phyloP scores from a whole-genome alignment of 2,329 filamentous ascomycete species.

The Ophioceras dolichostomum region DNA sequence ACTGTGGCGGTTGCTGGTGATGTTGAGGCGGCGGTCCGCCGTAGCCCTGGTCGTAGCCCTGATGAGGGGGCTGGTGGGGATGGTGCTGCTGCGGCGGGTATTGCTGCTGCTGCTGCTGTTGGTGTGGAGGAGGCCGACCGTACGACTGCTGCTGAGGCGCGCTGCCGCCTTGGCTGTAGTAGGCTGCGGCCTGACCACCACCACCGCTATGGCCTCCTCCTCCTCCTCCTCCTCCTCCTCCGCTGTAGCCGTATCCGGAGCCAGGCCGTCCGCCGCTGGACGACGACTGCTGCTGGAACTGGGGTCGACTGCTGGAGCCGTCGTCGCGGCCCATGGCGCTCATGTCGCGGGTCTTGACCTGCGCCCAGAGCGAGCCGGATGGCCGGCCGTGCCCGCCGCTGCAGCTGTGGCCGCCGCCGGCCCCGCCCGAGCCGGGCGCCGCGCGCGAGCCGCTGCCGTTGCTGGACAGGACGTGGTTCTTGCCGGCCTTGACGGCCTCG shows the following conservation, averaged over 20 bases:
- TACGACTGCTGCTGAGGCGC: slow-evolving; percentile 4
- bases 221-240: too few species aligned
- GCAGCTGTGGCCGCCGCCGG: slow-evolving; percentile 19
- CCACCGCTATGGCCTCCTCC: slow-evolving; percentile 9
- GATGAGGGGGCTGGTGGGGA: slow-evolving; percentile 15
- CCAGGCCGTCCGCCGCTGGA: slow-evolving; percentile 13
- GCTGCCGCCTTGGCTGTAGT: slow-evolving; percentile 3
- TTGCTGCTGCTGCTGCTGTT: slow-evolving; percentile 10
- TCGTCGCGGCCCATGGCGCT: slow-evolving; percentile 36
- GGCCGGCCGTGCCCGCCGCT: slow-evolving; percentile 42
- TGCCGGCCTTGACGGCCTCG: slow-evolving; percentile 69
- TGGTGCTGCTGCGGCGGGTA: slow-evolving; percentile 17
- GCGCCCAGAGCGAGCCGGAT: slow-evolving; percentile 46
- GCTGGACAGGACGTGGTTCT: slow-evolving; percentile 54
- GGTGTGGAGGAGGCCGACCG: slow-evolving; percentile 7
- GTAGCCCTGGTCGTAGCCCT: too few species aligned
- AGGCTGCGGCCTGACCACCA: slow-evolving; percentile 5
- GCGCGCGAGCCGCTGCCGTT: slow-evolving; percentile 17
- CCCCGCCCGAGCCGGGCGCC: slow-evolving; percentile 15
- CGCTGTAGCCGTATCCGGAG: slow-evolving; percentile 28
- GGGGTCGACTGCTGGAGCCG: slow-evolving; percentile 7
- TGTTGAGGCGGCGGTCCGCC: too few species aligned
- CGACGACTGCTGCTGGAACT: slow-evolving; percentile 11
- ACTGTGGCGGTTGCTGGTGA: too few species aligned
- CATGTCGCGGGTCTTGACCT: slow-evolving; percentile 47